Evolutionary conservation across 352 stramenopile genomes (phyloP).

Genomic region (Thraustochytrium striatum): DNA sequence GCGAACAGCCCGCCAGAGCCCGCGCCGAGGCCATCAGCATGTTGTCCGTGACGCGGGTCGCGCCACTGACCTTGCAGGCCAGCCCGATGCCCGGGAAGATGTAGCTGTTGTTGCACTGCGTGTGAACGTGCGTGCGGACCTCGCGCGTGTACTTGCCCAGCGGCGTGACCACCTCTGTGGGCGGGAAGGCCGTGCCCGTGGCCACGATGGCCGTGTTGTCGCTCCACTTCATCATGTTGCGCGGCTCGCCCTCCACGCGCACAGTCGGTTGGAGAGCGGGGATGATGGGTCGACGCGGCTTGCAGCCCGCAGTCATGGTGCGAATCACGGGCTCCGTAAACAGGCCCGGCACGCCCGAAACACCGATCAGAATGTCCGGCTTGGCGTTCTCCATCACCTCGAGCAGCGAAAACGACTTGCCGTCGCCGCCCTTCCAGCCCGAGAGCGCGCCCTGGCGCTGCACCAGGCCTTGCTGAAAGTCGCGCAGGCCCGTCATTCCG

Average conservation of each 20-base stretch:
- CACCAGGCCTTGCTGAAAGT: constrained; percentile 80
- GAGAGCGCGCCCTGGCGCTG: constrained; percentile 61
- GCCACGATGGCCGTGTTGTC: constrained; percentile 89
- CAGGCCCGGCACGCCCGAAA: constrained; percentile 76
- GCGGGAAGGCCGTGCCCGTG: constrained; percentile 88
- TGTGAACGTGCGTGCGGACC: constrained; percentile 64
- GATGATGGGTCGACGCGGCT: constrained; percentile 83
- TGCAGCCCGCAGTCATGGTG: constrained; percentile 76
- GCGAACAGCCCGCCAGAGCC: constrained; percentile 49
- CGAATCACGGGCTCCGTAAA: constrained; percentile 81
- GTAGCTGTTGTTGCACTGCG: constrained; percentile 91
- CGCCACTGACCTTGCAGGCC: constrained; percentile 77
- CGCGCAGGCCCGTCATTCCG: constrained; percentile 62
- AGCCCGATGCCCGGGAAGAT: constrained; percentile 93
- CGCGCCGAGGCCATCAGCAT: constrained; percentile 58
- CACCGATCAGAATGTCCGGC: constrained; percentile 84
- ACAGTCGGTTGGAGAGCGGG: constrained; percentile 93
- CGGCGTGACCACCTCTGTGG: constrained; percentile 62
- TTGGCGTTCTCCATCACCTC: constrained; percentile 62
- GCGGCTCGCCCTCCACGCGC: constrained; percentile 88
- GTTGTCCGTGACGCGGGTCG: constrained; percentile 66
- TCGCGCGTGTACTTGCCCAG: constrained; percentile 52
- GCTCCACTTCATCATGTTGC: constrained; percentile 93
- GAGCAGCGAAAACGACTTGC: background rate
- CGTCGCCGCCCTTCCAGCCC: constrained; percentile 27